These are phyloP conservation scores for Starmerella sirachaensis DNA, from an alignment of 805 yeast species.

Conservation along the genomic window DNA sequence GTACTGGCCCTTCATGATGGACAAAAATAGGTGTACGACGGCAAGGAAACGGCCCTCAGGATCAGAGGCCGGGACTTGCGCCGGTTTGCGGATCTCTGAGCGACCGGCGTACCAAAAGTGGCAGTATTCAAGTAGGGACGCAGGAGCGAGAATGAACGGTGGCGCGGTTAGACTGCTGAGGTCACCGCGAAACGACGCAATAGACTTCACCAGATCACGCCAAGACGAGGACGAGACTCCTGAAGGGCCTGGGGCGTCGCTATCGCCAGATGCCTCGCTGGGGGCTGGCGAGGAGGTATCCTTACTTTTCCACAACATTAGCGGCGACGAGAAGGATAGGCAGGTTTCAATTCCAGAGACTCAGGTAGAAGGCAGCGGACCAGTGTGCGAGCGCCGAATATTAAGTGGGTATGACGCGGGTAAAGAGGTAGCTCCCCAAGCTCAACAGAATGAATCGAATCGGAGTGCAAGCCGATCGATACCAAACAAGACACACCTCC, in stretches of 20 bases:
- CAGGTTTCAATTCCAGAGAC: too few species aligned
- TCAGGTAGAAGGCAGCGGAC: too few species aligned
- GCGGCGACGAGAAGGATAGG: too few species aligned
- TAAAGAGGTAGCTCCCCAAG: too few species aligned
- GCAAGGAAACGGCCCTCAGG: slow-evolving; percentile 57
- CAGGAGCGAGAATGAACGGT: slow-evolving; percentile 86
- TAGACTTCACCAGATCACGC: slow-evolving; percentile 82
- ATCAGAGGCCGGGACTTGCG: slow-evolving; percentile 30
- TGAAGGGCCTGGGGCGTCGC: slow-evolving; percentile 1
- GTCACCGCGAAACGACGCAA: slow-evolving; percentile 89
- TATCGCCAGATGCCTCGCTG: slow-evolving; percentile 1
- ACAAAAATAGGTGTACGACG: slow-evolving; percentile 82
- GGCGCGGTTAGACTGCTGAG: slow-evolving; percentile 92
- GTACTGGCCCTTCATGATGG: slow-evolving; percentile 85
- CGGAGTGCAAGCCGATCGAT: too few species aligned
- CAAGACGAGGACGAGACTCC: slow-evolving; percentile 37
- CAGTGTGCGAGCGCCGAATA: too few species aligned
- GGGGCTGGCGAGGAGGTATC: neutral
- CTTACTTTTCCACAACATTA: slow-evolving; percentile 16
- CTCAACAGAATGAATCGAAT: too few species aligned
- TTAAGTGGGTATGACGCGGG: too few species aligned
- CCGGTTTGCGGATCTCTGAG: slow-evolving; percentile 65
- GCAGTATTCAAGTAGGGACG: slow-evolving; percentile 80
- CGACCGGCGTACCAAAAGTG: slow-evolving; percentile 95
- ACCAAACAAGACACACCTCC: too few species aligned